phyloP scores from a whole-genome alignment of 1,284 basidiomycete genomes.

The Abortiporus biennis region DNA sequence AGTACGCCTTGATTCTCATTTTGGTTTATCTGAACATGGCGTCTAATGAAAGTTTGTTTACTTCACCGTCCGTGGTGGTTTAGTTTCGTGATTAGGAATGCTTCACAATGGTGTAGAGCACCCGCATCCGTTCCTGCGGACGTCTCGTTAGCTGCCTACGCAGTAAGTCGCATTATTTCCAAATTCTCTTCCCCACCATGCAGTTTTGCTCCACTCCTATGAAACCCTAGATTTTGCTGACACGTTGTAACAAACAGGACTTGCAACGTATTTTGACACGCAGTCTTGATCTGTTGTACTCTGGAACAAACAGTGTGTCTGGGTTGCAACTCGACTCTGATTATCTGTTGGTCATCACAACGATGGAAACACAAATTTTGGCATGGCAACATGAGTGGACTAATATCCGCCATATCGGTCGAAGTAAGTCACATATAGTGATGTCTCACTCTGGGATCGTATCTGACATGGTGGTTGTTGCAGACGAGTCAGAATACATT shows the following conservation, averaged over 20 bases:
- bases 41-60: too few species aligned
- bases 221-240: too few species aligned
- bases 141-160: slow-evolving; percentile 59
- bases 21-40: slow-evolving; percentile 10
- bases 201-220: too few species aligned
- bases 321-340: slow-evolving; percentile 87
- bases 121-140: slow-evolving; percentile 61
- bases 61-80: slow-evolving; percentile 10
- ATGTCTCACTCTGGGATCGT: slow-evolving; percentile 1
- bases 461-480: not conserved
- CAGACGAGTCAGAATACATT: slow-evolving; percentile 18
- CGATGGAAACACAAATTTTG: slow-evolving; percentile 77
- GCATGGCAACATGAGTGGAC: slow-evolving; percentile 67
- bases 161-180: slow-evolving; percentile 36
- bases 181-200: slow-evolving; percentile 3
- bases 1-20: slow-evolving; percentile 47
- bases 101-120: slow-evolving; percentile 64
- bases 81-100: slow-evolving; percentile 86
- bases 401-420: slow-evolving; percentile 16
- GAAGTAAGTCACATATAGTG: slow-evolving; percentile 7
- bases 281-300: slow-evolving; percentile 87
- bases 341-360: slow-evolving; percentile 78
- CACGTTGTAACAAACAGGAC: too few species aligned
- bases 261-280: slow-evolving; percentile 85
- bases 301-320: slow-evolving; percentile 73